Evolutionary conservation across 225 moss, liverwort and hornwort species (phyloP), one percentile per base, ranked within the genome.

Genomic region (Physcomitrium patens): DNA sequence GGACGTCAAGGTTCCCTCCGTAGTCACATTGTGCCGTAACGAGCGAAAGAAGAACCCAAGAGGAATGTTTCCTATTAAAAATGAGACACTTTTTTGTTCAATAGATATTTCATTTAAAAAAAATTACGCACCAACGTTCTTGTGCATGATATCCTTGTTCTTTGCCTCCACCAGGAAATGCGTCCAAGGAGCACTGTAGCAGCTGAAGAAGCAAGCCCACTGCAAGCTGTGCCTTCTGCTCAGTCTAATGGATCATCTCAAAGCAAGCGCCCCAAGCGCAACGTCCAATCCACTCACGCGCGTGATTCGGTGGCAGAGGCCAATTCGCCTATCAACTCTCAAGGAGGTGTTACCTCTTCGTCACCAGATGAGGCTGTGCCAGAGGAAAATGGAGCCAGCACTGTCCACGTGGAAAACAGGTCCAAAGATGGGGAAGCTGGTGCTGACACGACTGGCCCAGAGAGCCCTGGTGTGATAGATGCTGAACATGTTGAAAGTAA

Each of bases 381-480:
- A n/a, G 80, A 81, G 43, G 85, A 79, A 61, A 86, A 86, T 47
- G 82, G 82, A 15, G 78, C 71, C 3, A 80, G 81, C 57, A 70
- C 78, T 18, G 54, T 46, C 3, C 75, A 70, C 54, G 71, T 50
- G 11, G 63, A 75, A 61, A 69, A 45, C 42, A 19, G 14, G 10
- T 46, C 58, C 18, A 67, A 76, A 46, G 72, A 51, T 20, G 69
- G 22, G 24, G 77, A 77, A n/a, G 64, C 66, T 43, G 42, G 22
- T 0, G 75, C 46, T 16, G 78, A 76, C 16, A 51, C 56, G 5
- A 24, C 79, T 9, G 68, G 64, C 24, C 72, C 81, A 0, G 86
- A 83, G 18, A 81, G 75, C 60, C 83, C 86, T 2, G 86, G 83
- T 37, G 86, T 86, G n/a, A 86, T 83, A 37, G 86, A 86, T 57